Percentiles rank a stretch among this genome's conserved stretches.
Conservation (phyloP, 768 basidiomycete species). For the Symmetrospora coprosmae region DNA sequence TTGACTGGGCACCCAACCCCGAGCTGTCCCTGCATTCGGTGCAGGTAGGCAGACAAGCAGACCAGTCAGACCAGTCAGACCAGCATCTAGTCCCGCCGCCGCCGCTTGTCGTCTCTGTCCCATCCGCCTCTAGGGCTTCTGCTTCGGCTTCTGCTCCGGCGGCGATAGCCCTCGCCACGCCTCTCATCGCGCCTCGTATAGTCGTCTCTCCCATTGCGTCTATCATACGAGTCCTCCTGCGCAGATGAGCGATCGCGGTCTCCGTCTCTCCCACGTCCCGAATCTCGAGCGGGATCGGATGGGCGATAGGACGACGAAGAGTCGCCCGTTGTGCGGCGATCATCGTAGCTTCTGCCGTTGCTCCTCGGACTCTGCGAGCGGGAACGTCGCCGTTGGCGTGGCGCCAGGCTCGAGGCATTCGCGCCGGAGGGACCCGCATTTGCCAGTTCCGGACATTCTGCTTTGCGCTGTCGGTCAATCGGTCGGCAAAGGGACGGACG, state of each 20-base stretch:
- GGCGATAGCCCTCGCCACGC: conserved; percentile 1
- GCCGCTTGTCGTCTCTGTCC: conserved; percentile 26
- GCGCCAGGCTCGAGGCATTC: background rate
- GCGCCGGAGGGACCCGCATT: background rate
- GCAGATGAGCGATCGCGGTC: too few relatives aligned
- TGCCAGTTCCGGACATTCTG: conserved; percentile 19
- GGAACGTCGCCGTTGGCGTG: background rate
- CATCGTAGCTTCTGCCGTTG: background rate
- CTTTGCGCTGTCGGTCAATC: conserved; percentile 28
- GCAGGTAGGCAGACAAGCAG: background rate
- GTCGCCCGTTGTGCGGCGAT: background rate
- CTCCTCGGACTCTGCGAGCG: background rate
- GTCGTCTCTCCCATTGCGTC: conserved; percentile 1
- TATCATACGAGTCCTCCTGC: too few relatives aligned
- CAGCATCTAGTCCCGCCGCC: conserved; percentile 8
- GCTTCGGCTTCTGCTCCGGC: conserved; percentile 30
- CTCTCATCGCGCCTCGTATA: conserved; percentile 30
- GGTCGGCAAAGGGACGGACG: conserved; percentile 24
- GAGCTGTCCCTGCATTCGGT: too few relatives aligned
- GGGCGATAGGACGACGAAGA: background rate
- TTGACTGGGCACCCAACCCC: too few relatives aligned
- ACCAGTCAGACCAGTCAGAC: too few relatives aligned
- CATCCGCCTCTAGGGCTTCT: conserved; percentile 39
- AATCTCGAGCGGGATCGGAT: conserved; percentile 26
- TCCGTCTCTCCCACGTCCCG: conserved; percentile 40